These are phyloP conservation scores for Chamaecyparis obtusa DNA, from an alignment of 75 land plant species.

Conservation along the genomic window DNA sequence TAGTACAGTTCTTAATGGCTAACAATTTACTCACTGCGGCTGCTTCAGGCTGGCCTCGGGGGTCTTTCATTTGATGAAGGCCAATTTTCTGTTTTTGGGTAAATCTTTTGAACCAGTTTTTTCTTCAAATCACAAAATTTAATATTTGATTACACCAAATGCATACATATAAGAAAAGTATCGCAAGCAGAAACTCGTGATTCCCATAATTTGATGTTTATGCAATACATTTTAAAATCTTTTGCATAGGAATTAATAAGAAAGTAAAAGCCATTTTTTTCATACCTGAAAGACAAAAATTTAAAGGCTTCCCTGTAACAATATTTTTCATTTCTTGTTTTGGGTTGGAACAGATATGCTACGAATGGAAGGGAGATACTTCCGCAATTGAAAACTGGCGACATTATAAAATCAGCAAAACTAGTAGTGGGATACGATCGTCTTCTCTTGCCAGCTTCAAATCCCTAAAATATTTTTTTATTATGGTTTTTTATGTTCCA, in stretches of 20 bases:
- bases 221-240: not conserved
- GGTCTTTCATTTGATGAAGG: conserved; percentile 97
- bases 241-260: not conserved
- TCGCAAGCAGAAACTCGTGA: not conserved
- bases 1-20: not conserved
- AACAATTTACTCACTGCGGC: not conserved
- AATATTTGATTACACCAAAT: not conserved
- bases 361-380: conserved; percentile 78
- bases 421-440: conserved; percentile 70
- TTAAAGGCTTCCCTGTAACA: not conserved
- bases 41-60: conserved; percentile 81
- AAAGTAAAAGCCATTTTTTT: not conserved
- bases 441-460: conserved; percentile 47
- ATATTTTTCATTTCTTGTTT: not conserved
- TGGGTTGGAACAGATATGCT: conserved; percentile 48
- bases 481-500: not conserved
- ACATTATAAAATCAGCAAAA: conserved; percentile 76
- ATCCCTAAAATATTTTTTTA: conserved; percentile 7
- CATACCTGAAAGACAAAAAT: not conserved
- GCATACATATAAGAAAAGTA: not conserved
- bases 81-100: conserved; percentile 98
- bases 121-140: not conserved
- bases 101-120: conserved; percentile 15
- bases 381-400: conserved; percentile 86
- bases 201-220: conserved; percentile 1